phyloP scores from a whole-genome alignment of 352 stramenopile genomes.

The Globisporangium canariense region DNA sequence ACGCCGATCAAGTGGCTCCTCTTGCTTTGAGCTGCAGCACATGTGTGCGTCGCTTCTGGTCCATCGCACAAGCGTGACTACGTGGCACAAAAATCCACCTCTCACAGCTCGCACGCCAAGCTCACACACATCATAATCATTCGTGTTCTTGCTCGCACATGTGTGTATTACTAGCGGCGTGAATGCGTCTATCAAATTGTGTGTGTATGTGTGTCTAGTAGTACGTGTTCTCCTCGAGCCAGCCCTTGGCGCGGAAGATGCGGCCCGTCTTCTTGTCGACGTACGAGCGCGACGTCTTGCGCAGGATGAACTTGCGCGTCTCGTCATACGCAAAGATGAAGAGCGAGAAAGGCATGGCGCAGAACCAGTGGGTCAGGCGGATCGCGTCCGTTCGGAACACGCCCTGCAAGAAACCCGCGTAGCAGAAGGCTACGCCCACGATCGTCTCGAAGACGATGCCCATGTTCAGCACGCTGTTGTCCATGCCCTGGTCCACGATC shows the following conservation, averaged over 20 bases:
- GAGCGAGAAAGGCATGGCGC: conserved; percentile 77
- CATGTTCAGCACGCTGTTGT: conserved; percentile 88
- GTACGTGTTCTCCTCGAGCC: conserved; percentile 82
- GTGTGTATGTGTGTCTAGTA: conserved; percentile 38
- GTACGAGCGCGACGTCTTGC: conserved; percentile 55
- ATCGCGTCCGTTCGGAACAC: conserved; percentile 77
- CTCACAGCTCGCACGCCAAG: too few species aligned
- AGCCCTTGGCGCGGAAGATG: conserved; percentile 53
- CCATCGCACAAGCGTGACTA: too few species aligned
- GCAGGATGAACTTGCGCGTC: conserved; percentile 82
- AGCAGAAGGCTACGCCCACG: conserved; percentile 70
- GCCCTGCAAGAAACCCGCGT: conserved; percentile 61
- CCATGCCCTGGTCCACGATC: conserved; percentile 82
- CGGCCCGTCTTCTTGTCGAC: conserved; percentile 53
- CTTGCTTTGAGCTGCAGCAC: too few species aligned
- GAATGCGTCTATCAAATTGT: not conserved
- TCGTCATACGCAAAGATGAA: conserved; percentile 87
- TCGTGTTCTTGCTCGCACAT: not conserved
- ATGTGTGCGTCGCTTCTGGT: too few species aligned
- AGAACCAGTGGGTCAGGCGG: conserved; percentile 80
- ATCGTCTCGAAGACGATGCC: conserved; percentile 85
- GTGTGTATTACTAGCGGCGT: not conserved
- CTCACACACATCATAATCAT: too few species aligned
- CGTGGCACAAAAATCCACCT: too few species aligned
- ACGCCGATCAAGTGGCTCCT: too few species aligned